Conservation (phyloP, 495 filamentous ascomycete species). For the Trichoderma reesei region DNA sequence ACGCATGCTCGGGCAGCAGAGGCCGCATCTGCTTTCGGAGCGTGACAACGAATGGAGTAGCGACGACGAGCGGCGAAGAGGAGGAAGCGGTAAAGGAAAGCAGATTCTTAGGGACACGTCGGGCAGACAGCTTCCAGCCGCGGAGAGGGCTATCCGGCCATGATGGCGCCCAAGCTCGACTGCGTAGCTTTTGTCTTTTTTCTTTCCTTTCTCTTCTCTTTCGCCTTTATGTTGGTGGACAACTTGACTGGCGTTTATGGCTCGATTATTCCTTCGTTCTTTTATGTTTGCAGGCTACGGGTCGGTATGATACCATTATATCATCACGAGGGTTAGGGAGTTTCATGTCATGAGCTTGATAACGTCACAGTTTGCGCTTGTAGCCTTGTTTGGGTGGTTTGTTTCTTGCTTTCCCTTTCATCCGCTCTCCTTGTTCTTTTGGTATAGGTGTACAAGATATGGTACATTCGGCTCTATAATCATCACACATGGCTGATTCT, state of each 20-base stretch:
- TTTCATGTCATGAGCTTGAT: not conserved
- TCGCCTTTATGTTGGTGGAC: not conserved
- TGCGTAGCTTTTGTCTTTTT: not conserved
- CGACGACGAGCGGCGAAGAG: constrained; percentile 21
- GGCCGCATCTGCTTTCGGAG: constrained; percentile 17
- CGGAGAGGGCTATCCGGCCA: constrained; percentile 21
- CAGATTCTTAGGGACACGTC: constrained; percentile 8
- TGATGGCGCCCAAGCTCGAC: not conserved
- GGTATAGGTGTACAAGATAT: constrained; percentile 11
- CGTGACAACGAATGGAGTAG: constrained; percentile 16
- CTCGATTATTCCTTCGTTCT: not conserved
- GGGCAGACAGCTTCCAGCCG: constrained; percentile 26
- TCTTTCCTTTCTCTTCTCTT: not conserved
- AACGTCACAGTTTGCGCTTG: not conserved
- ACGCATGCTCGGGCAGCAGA: constrained; percentile 39
- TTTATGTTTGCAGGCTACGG: not conserved
- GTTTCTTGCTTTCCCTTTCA: not conserved
- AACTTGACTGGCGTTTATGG: not conserved
- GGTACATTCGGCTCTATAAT: constrained; percentile 8
- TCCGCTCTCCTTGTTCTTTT: not conserved
- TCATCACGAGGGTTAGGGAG: not conserved
- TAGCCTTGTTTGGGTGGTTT: not conserved
- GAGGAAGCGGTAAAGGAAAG: constrained; percentile 25
- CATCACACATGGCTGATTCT: not conserved
- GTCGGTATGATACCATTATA: constrained; percentile 1